Base-by-base conservation (phyloP, 768 basidiomycete genomes). In the Naganishia kalamii region DNA sequence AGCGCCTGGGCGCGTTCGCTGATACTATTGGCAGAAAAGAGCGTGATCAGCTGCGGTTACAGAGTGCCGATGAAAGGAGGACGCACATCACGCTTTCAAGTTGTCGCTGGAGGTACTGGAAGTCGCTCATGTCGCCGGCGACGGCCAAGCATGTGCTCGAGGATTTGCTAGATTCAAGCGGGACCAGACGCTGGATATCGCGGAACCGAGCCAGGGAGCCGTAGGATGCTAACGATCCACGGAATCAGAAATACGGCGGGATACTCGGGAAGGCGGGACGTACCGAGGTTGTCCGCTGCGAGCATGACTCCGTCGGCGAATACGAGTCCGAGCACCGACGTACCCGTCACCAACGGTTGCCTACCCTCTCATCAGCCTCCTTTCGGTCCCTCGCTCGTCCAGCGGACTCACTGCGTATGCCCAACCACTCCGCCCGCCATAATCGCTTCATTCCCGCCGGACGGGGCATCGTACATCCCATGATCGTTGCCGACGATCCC, bases 261-360 rank as follows among this genome's bases (percentile, higher is more conserved):
- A n/a, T n/a, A n/a, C n/a, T n/a, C n/a, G 0, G 25, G 44, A 59
- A 43, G 77, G 21, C n/a, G 13, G 29, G 21, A 68, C 84, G 62
- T 68, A 93, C 93, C 93, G 57, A 98, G 87, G 73, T 88, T 97
- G 82, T 99, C 96, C 40, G 96, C 92, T 32, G 96, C 92, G 83
- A 99, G 86, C 90, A 99, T 94, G 69, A 99, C 85, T 10, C 96
- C 96, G 72, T 90, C 92, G 79, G 93, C 92, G 83, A 84, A 98
- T 79, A 90, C 89, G 79, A 99, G 82, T 2, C 88, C 96, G 35
- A 99, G 83, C 5, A 99, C 92, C 63, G 88, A 90, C n/a, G 94
- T 93, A 65, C 94, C 96, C 0, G 94, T 98, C 10, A 97, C 91
- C 66, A 98, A 87, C 11, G 96, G 96, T 72, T 92, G 88, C 73